These are phyloP conservation scores for Coprinopsis marcescibilis DNA, from an alignment of 768 basidiomycete genomes.

Conservation along the genomic window DNA sequence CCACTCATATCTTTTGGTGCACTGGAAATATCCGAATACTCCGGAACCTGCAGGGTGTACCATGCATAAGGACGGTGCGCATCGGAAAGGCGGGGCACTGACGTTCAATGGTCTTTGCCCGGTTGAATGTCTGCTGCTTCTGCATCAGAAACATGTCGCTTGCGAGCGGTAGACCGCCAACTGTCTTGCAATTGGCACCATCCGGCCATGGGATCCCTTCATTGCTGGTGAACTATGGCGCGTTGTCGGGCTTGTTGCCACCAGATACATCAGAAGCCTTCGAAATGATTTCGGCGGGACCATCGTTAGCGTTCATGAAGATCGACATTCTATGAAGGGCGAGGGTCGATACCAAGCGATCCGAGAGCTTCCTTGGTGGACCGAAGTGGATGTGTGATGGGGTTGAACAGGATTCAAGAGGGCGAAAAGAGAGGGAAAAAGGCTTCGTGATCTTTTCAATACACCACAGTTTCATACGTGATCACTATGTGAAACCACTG, in stretches of 20 bases:
- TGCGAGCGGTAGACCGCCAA: constrained; percentile 10
- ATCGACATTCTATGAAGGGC: background rate
- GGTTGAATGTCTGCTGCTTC: constrained; percentile 12
- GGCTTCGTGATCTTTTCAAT: too few species aligned
- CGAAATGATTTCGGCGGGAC: constrained; percentile 8
- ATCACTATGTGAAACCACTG: too few species aligned
- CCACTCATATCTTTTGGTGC: constrained; percentile 9
- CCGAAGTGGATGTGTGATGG: constrained; percentile 4
- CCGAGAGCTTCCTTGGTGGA: constrained; percentile 1
- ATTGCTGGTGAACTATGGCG: constrained; percentile 13
- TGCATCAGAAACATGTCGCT: constrained; percentile 13
- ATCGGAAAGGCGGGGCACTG: background rate
- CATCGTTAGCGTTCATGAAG: constrained; percentile 10
- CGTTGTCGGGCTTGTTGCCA: constrained; percentile 3
- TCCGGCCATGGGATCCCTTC: constrained; percentile 11
- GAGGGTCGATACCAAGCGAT: constrained; percentile 2
- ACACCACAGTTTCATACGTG: too few species aligned
- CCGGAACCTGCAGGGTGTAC: constrained; percentile 12
- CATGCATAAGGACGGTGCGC: constrained; percentile 2
- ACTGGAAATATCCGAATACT: constrained; percentile 11
- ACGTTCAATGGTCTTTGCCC: constrained; percentile 11
- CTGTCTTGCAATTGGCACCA: constrained; percentile 9
- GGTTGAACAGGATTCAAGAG: too few species aligned
- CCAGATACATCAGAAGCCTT: constrained; percentile 8
- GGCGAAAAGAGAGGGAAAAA: too few species aligned